Conservation (phyloP, 192 early-diverging fungal genomes). For the Phycomyces blakesleeanus region DNA sequence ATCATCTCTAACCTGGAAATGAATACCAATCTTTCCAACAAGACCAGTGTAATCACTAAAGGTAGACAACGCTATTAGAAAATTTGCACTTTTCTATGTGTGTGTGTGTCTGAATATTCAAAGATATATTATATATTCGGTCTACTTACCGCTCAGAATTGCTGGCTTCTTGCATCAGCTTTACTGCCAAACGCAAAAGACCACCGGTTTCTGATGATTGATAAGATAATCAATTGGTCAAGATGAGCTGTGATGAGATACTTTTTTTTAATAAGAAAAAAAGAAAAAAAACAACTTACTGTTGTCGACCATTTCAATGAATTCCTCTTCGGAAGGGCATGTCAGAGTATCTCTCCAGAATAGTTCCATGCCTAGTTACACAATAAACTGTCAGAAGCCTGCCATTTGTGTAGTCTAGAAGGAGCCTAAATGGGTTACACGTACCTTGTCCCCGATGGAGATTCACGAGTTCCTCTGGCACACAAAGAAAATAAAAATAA, state of each 20-base stretch:
- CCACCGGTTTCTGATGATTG: slow-evolving; percentile 94
- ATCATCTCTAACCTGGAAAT: slow-evolving; percentile 97
- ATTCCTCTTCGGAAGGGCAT: slow-evolving; percentile 91
- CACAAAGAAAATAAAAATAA: slow-evolving; percentile 4
- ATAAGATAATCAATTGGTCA: no score
- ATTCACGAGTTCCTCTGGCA: slow-evolving; percentile 76
- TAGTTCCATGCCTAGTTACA: slow-evolving; percentile 82
- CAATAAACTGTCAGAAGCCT: not conserved
- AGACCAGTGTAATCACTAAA: slow-evolving; percentile 79
- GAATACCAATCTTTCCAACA: slow-evolving; percentile 86
- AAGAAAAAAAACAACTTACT: slow-evolving; percentile 54
- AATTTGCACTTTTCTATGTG: no score
- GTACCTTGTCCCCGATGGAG: slow-evolving; percentile 84
- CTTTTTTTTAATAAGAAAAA: no score
- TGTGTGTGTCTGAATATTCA: no score
- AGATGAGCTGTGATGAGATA: no score
- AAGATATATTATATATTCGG: no score
- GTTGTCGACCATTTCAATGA: slow-evolving; percentile 92
- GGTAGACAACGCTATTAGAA: no score
- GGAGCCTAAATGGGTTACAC: not conserved
- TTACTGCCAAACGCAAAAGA: slow-evolving; percentile 88
- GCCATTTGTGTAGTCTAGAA: not conserved
- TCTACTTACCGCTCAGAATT: slow-evolving; percentile 30
- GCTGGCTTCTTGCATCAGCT: slow-evolving; percentile 85
- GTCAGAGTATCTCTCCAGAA: slow-evolving; percentile 90